Evolutionary conservation across 176 grass and related monocot species (phyloP).

Genomic region (Leersia perrieri): DNA sequence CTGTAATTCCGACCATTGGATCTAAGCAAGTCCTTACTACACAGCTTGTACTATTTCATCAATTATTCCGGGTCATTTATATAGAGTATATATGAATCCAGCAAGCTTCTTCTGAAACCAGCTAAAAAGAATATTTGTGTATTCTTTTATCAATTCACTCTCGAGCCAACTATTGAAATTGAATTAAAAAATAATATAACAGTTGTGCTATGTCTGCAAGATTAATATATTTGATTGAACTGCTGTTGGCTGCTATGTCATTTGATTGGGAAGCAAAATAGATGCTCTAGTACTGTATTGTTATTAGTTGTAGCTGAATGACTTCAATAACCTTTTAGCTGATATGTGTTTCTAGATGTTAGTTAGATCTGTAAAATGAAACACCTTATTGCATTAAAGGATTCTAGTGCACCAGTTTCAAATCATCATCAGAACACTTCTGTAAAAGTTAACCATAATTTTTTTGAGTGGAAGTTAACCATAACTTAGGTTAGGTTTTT

Average conservation of each 20-base stretch:
- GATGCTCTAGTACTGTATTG: background rate
- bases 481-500: no score
- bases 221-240: background rate
- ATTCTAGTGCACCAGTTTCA: conserved; percentile 9
- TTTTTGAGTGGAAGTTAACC: background rate
- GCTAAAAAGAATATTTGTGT: background rate
- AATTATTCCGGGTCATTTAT: background rate
- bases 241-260: background rate
- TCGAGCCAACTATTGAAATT: background rate
- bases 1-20: conserved; percentile 84
- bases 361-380: conserved; percentile 21
- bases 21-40: conserved; percentile 62
- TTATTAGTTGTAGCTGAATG: background rate
- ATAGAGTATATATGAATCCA: background rate
- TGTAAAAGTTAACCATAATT: background rate
- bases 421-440: background rate
- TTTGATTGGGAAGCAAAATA: background rate
- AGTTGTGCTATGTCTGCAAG: no score
- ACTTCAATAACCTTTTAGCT: background rate
- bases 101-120: background rate
- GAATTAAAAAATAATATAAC: no score
- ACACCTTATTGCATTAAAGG: background rate
- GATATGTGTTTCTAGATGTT: conserved; percentile 24
- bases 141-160: background rate
- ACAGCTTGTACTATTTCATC: conserved; percentile 11